Evolutionary conservation across 345 rosid species (phyloP), one percentile per base, ranked within the genome.

Genomic region (Syzygium grande): DNA sequence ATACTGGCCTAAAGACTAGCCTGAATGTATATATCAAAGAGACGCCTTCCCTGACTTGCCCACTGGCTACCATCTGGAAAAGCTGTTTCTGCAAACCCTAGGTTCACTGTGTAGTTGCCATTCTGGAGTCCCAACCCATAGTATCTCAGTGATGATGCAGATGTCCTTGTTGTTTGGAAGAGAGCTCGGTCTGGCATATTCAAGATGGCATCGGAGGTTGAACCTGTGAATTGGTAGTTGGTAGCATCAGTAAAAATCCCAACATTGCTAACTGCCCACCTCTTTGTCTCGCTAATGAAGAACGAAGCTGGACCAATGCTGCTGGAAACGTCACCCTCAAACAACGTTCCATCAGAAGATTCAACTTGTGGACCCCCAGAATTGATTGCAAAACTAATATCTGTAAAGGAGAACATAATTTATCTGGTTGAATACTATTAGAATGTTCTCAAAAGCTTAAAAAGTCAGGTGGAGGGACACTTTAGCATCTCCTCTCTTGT

Each of bases 121-220:
- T 96, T 95, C 92, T 96, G 86, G 43, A 96, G 97, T 77, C 99
- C 98, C 90, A 96, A 88, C 22, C 98, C 99, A 51, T 94, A 95
- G 91, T 95, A 95, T 90, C 98, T 93, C 79, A 96, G 85, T 25
- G 99, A 95, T 16, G 96, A 93, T 79, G 97, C 94, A 84, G 99
- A 95, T 78, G 92, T 58, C 86, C 96, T 90, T 3, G 97, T 92
- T 46, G 98, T 89, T 87, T 91, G 93, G 87, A 92, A 92, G 84
- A 93, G 85, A 87, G 65, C 65, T 59, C 3, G 30, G 65, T 90
- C 91, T 0, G 80, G 59, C 29, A 92, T 92, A 46, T 86, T 88
- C 63, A 91, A 86, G 86, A 89, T 61, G 29, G 90, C 92, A 19
- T 92, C 85, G 46, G 56, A 77, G 11, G 92, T 58, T 49, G 53